Conservation (phyloP, 2,329 filamentous ascomycete genomes). For the Diaporthe ampelina region DNA sequence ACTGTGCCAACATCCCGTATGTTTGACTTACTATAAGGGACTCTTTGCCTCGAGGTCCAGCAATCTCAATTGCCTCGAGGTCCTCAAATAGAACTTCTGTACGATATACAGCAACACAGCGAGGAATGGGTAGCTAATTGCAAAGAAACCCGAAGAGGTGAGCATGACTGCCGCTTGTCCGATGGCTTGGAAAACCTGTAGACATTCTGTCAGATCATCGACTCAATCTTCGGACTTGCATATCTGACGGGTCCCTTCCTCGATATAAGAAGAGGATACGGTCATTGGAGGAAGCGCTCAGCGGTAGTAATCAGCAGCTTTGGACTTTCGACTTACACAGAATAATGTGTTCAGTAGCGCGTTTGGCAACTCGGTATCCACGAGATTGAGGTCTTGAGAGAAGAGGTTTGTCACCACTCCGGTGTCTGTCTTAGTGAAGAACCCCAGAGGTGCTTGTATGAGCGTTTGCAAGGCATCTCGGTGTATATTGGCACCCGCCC, state of each 20-base stretch:
- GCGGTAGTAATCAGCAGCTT: rapidly evolving
- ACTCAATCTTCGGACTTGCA: neutral
- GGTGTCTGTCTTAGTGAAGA: conserved; percentile 58
- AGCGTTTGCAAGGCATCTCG: conserved; percentile 51
- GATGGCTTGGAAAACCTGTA: conserved; percentile 47
- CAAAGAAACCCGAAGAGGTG: conserved; percentile 57
- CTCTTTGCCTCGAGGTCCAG: conserved; percentile 71
- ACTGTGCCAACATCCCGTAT: neutral
- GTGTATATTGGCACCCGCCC: conserved; percentile 52
- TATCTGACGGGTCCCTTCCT: too few species aligned
- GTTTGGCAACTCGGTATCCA: conserved; percentile 56
- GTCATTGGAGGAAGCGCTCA: too few species aligned
- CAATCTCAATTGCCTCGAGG: conserved; percentile 68
- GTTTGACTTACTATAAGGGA: conserved; percentile 60
- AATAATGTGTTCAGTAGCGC: conserved; percentile 49
- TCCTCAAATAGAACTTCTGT: conserved; percentile 68
- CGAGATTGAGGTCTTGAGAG: conserved; percentile 59
- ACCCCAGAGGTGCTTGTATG: conserved; percentile 55
- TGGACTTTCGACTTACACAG: conserved; percentile 18
- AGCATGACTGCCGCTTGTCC: conserved; percentile 64
- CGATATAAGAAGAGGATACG: neutral
- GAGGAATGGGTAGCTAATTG: conserved; percentile 62
- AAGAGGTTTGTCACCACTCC: conserved; percentile 60
- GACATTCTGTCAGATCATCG: conserved; percentile 28
- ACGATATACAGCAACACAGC: conserved; percentile 59